phyloP scores from a whole-genome alignment of 129 eudicot genomes.

The Pittosporum tobira region DNA sequence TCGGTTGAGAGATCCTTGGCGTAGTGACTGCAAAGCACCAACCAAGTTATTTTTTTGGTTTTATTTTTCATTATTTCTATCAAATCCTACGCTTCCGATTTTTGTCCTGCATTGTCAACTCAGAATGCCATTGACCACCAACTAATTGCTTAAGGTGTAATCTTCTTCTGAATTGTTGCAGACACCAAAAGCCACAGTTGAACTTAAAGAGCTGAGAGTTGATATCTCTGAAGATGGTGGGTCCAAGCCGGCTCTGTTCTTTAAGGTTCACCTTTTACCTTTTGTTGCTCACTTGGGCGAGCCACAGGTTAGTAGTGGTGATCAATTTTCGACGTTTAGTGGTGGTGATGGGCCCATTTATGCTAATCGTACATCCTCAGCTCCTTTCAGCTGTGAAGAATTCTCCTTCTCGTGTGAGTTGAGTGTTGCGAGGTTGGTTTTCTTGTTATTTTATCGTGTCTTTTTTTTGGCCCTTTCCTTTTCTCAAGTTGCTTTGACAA shows the following conservation, averaged over 20 bases:
- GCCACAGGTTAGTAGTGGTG: conserved; percentile 42
- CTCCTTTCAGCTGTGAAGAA: conserved; percentile 89
- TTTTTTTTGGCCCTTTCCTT: conserved; percentile 5
- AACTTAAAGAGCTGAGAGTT: conserved; percentile 73
- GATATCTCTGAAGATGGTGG: conserved; percentile 82
- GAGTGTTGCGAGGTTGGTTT: conserved; percentile 77
- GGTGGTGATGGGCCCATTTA: too few species aligned
- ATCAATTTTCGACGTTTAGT: conserved; percentile 35
- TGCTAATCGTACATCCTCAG: conserved; percentile 35
- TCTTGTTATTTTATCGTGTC: conserved; percentile 8
- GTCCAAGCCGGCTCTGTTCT: conserved; percentile 53
- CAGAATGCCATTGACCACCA: too few species aligned
- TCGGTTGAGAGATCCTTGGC: too few species aligned
- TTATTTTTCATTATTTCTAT: too few species aligned
- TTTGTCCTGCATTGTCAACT: too few species aligned
- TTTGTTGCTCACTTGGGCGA: conserved; percentile 56
- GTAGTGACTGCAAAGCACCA: too few species aligned
- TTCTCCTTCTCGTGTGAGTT: conserved; percentile 74
- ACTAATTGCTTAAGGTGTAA: conserved; percentile 12
- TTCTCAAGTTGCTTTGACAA: not conserved
- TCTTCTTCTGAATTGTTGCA: conserved; percentile 31
- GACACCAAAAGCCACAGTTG: conserved; percentile 80
- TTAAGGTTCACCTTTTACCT: conserved; percentile 74
- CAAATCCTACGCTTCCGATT: too few species aligned
- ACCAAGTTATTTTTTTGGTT: too few species aligned